Evolutionary conservation across 768 basidiomycete genomes (phyloP), one percentile per base, ranked within the genome.

Genomic region (Clathrus columnatus): DNA sequence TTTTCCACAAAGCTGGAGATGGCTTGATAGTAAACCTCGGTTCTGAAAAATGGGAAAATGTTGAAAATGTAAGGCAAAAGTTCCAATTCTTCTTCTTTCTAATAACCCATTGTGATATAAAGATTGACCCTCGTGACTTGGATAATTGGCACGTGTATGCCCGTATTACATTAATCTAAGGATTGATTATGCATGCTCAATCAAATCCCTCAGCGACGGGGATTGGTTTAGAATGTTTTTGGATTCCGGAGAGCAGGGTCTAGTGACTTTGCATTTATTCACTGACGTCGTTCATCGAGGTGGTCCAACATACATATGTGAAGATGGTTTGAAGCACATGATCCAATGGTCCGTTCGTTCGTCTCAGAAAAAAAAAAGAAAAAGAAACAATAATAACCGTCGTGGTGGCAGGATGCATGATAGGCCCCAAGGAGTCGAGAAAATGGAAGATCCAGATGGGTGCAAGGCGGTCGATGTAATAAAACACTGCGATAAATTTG

Each of bases 11-110:
- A 14, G 83, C 81, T 79, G 75, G 75, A 27, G 78, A 82, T 68
- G 76, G 76, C 28, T 81, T 83, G 65, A 83, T 83, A 59, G 76
- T 83, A 45, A 84, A 83, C 62, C 67, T 84, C 18, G 82, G 82
- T 20, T 73, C 69, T 14, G 71, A 74, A 6, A 73, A 75, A 43
- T 66, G 49, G 49, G 30, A 14, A 21, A 30, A 50, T 50, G 49
- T 50, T 18, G 30, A 14, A 21, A 30, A 50, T 50, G 49, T 50
- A 29, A 50, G 49, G 16, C 16, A 27, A 24, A 8, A n/a, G 10
- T 4, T 11, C n/a, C n/a, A 11, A 36, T 14, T 14, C 10, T 2
- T 30, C 20, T 5, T 50, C 14, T 17, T 50, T 14, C 20, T 29
- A 26, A 7, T 50, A 26, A 50, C 11, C 14, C 23, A 47, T 47